Evolutionary conservation across 1,284 basidiomycete genomes (phyloP), one percentile per base, ranked within the genome.

Genomic region (Mycena citricolor): DNA sequence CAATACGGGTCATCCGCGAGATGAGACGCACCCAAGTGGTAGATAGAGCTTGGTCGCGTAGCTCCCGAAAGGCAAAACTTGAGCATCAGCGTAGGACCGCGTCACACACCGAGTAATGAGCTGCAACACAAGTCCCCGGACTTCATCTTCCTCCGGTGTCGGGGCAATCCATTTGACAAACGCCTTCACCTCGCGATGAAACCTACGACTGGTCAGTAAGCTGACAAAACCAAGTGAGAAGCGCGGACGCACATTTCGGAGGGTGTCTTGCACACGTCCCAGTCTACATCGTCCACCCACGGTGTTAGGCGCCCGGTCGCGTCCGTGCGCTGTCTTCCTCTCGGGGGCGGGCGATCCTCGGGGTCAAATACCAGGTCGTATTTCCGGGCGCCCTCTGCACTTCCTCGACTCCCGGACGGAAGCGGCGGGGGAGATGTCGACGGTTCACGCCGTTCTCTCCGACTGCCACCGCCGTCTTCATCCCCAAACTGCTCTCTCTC

Each of bases 21-120:
- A 26, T 32, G 24, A 35, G n/a, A 70, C 85, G 59, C 62, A 94
- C 93, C 94, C 95, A 51, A 81, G 74, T 2, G 95, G 95, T 11
- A 99, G 76, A 64, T 99, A 99, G 20, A 99, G 71, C 59, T 93
- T 91, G 8, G 95, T 99, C 60, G 90, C 86, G 62, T 89, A 97
- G 57, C 89, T 93, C 13, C 95, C 95, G 63, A 99, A 99, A 0
- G 94, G 86, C 42, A 80, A 67, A 5, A 98, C 86, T 29, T 79
- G 67, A 8, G 94, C 92, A 56, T 95, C 91, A 0, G 83, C 78
- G 70, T 90, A 97, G 19, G 72, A 65, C 16, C 67, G 62, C 12
- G 67, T 70, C 35, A 98, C 76, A 4, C 83, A 80, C 12, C 73
- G 72, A 2, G 83, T 75, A 42, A 98, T 89, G 32, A 86, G 73